These are phyloP conservation scores for Podila epicladia DNA, from an alignment of 192 early-diverging fungal genomes.

Conservation along the genomic window DNA sequence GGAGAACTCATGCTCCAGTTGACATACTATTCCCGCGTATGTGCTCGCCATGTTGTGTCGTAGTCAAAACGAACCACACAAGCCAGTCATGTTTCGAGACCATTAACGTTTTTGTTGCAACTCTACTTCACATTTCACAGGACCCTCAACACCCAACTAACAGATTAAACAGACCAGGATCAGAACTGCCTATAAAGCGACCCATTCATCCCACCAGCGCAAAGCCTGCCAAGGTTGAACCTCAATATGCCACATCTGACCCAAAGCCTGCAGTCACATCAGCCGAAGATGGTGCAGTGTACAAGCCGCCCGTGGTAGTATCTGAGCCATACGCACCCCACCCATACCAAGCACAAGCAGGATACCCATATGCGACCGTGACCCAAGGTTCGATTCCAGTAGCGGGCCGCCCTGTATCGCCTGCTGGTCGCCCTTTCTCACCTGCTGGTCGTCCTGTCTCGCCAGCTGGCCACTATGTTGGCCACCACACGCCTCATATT, in stretches of 20 bases:
- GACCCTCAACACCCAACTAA: conserved; percentile 20
- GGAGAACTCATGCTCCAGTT: conserved; percentile 42
- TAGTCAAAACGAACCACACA: too few species aligned
- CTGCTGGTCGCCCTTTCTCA: background rate
- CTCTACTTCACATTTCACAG: conserved; percentile 2
- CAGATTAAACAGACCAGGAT: conserved; percentile 10
- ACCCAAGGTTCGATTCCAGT: background rate
- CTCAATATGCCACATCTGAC: background rate
- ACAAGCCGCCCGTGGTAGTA: background rate
- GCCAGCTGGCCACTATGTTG: conserved; percentile 12
- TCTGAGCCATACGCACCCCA: background rate
- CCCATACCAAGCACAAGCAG: background rate
- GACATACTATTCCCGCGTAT: conserved; percentile 40
- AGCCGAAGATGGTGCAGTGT: background rate
- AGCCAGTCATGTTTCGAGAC: background rate
- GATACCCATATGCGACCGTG: background rate
- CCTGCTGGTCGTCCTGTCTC: conserved; percentile 21
- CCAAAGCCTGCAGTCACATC: background rate
- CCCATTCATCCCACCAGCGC: conserved; percentile 19
- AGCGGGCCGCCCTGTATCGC: background rate
- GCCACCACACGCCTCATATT: background rate
- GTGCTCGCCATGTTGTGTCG: background rate
- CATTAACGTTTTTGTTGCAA: background rate
- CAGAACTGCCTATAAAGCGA: conserved; percentile 11
- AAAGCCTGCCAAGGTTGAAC: background rate